Evolutionary conservation across 495 filamentous ascomycete species (phyloP).

Genomic region (Podospora bellae-mahoneyi): DNA sequence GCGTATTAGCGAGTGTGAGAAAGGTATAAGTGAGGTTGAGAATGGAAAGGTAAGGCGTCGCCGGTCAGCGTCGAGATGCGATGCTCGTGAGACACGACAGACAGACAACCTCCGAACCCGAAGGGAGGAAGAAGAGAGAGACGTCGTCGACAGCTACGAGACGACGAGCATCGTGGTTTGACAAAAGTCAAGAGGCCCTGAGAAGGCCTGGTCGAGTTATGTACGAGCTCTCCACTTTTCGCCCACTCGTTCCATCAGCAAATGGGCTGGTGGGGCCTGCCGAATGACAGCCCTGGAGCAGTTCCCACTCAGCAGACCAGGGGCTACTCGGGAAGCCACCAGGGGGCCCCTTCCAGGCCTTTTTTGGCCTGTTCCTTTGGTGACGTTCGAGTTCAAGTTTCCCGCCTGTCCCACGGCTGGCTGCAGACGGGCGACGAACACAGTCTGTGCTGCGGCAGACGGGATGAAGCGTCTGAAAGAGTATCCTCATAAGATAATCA

Average conservation of each 20-base stretch:
- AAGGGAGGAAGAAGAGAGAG: neutral
- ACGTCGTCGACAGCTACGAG: neutral
- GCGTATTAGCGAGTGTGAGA: neutral
- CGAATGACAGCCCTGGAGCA: constrained; percentile 1
- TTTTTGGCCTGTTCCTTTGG: neutral
- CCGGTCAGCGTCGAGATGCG: neutral
- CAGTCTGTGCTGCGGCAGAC: neutral
- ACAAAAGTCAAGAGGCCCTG: constrained; percentile 5
- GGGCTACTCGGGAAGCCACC: neutral
- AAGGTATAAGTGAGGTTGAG: neutral
- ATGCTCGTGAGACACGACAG: neutral
- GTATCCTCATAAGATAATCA: neutral
- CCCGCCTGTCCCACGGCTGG: neutral
- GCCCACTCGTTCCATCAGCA: constrained; percentile 13
- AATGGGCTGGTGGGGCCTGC: constrained; percentile 3
- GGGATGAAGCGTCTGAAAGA: too few species aligned
- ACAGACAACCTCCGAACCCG: neutral
- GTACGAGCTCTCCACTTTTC: constrained; percentile 21
- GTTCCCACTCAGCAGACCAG: neutral
- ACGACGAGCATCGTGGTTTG: neutral
- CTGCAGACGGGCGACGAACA: neutral
- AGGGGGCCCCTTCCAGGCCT: neutral
- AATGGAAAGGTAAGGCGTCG: neutral
- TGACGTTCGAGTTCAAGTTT: neutral
- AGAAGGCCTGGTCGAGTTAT: constrained; percentile 15